A percentile compares a stretch with the other conserved stretches of the same genome.
Conservation (phyloP, 2,329 filamentous ascomycete genomes). For the Venturia oleaginea region DNA sequence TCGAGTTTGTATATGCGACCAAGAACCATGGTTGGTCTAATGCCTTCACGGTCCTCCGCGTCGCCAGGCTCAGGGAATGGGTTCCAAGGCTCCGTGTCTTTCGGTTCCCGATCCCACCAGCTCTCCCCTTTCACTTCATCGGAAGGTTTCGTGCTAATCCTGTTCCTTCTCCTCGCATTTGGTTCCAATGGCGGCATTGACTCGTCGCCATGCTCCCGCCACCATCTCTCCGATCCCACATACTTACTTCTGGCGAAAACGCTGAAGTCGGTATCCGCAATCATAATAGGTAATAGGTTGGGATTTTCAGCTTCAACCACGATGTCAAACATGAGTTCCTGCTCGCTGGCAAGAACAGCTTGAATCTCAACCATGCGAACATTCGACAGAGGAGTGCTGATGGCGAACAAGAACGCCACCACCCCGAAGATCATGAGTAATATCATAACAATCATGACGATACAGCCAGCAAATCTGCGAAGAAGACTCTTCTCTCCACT, state of each 20-base stretch:
- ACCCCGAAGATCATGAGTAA: slow-evolving; percentile 75
- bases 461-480: slow-evolving; percentile 73
- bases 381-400: slow-evolving; percentile 74
- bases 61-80: background rate
- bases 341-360: slow-evolving; percentile 86
- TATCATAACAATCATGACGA: slow-evolving; percentile 74
- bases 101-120: background rate
- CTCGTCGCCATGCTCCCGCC: slow-evolving; percentile 26
- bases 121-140: background rate
- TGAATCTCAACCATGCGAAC: slow-evolving; percentile 73
- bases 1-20: slow-evolving; percentile 82
- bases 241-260: slow-evolving; percentile 92
- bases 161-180: background rate
- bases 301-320: slow-evolving; percentile 84
- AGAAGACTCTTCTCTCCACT: slow-evolving; percentile 51
- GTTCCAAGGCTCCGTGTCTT: background rate
- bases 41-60: background rate
- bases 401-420: slow-evolving; percentile 81
- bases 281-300: slow-evolving; percentile 79
- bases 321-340: slow-evolving; percentile 91
- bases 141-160: background rate
- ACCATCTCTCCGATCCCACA: slow-evolving; percentile 52
- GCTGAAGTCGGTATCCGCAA: slow-evolving; percentile 80
- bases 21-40: slow-evolving; percentile 75
- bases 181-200: background rate